Base-by-base conservation (phyloP, 805 yeast genomes). In the Cyberlindnera mycetangii region DNA sequence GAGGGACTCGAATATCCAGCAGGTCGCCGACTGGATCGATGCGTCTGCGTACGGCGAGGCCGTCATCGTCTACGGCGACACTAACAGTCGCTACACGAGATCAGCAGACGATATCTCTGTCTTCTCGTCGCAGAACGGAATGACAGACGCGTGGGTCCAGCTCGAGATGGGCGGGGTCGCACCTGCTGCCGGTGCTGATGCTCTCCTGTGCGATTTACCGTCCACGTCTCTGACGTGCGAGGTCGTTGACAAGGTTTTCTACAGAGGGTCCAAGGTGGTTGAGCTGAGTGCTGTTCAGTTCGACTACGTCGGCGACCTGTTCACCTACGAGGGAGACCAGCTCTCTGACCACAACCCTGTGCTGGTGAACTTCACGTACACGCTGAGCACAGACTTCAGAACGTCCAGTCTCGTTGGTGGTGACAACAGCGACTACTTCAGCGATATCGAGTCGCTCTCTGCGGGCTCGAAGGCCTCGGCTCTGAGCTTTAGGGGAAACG, bases 341-440 rank as follows among this genome's bases (percentile, higher is more conserved):
- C 32, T 45, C 14, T 45, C 48, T 16, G 48, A 45, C 27, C 48
- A 45, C 32, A 41, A 45, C 27, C 48, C 48, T 15, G 20, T 45
- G 6, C 22, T 45, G n/a, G 41, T 45, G 4, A 41, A 41, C 40
- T 45, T 45, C 45, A 45, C 44, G 5, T 45, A 45, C 20, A 22
- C 42, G 11, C 3, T 34, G 28, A 36, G 36, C 9, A 35, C 14
- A 4, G 41, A 37, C 15, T 45, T 20, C 39, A 40, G 33, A 27
- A 37, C 42, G 15, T 41, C 45, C 17, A 17, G 16, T 1, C 34
- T 45, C 16, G 30, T 32, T 25, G 48, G 48, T 32, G 39, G 45
- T 21, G 41, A 37, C 31, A 37, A 35, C 28, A 21, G 43, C 34
- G 32, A 18, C 32, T 45, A 32, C 35, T 45, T 45, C 37, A 45